These are phyloP conservation scores for Serendipita sp. DNA, from an alignment of 768 basidiomycete species.

Conservation along the genomic window DNA sequence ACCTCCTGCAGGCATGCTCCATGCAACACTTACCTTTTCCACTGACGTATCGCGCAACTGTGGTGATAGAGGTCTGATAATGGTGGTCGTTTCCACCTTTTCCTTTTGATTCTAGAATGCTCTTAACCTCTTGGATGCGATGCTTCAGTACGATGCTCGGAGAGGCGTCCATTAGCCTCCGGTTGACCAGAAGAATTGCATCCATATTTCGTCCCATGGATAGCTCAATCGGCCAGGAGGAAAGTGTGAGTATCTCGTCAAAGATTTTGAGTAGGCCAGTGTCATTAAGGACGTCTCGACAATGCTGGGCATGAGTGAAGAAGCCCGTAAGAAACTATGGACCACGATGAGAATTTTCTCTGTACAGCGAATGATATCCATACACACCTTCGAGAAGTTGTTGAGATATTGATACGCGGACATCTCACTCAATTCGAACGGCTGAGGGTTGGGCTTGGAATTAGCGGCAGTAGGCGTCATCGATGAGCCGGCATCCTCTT, in stretches of 20 bases:
- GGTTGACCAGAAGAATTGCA: slow-evolving; percentile 74
- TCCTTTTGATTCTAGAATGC: slow-evolving; percentile 41
- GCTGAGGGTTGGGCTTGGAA: not conserved
- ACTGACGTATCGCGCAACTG: not conserved
- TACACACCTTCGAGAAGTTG: slow-evolving; percentile 32
- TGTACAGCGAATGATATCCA: not conserved
- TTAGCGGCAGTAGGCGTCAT: no score
- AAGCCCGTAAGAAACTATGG: slow-evolving; percentile 79
- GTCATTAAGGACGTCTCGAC: slow-evolving; percentile 70
- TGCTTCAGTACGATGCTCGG: slow-evolving; percentile 57
- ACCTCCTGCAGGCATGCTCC: slow-evolving; percentile 9
- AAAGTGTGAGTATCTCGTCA: slow-evolving; percentile 60
- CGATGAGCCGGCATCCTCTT: no score
- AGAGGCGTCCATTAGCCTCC: slow-evolving; percentile 78
- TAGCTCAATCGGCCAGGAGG: slow-evolving; percentile 81
- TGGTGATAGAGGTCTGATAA: not conserved
- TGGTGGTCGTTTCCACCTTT: slow-evolving; percentile 28
- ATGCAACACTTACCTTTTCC: not conserved
- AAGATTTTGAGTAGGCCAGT: slow-evolving; percentile 59
- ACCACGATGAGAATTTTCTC: not conserved
- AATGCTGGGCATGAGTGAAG: slow-evolving; percentile 81
- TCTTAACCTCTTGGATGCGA: slow-evolving; percentile 51
- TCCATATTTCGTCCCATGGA: slow-evolving; percentile 72
- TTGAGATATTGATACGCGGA: not conserved
- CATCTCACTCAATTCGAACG: not conserved